These are phyloP conservation scores for Phytophthora melonis DNA, from an alignment of 352 stramenopile species.

Conservation along the genomic window DNA sequence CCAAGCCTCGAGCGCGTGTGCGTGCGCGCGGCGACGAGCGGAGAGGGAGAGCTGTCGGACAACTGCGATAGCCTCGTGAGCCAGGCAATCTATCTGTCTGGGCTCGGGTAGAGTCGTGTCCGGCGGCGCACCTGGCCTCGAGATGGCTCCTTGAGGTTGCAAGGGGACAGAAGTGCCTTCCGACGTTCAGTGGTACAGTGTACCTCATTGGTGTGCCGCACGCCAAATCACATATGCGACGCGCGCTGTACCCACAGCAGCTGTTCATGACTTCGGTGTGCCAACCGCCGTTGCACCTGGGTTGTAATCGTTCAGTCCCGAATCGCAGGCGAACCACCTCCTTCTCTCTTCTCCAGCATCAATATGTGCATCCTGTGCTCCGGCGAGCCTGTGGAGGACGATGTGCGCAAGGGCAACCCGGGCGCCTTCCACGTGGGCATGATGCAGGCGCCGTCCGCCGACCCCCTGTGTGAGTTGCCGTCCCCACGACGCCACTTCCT, in stretches of 20 bases:
- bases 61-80: too few species aligned
- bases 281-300: conserved; percentile 4
- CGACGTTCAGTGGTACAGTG: conserved; percentile 26
- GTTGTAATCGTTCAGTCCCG: conserved; percentile 14
- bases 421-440: conserved; percentile 89
- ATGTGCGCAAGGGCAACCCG: conserved; percentile 75
- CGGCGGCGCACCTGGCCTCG: neutral
- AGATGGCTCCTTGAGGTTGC: conserved; percentile 8
- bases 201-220: conserved; percentile 5
- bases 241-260: conserved; percentile 19
- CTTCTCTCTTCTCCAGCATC: neutral
- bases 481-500: conserved; percentile 9
- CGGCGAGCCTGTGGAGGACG: conserved; percentile 68
- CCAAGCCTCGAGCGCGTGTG: too few species aligned
- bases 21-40: too few species aligned
- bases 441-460: conserved; percentile 85
- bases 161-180: conserved; percentile 28
- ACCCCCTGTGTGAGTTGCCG: conserved; percentile 77
- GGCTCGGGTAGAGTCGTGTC: conserved; percentile 18
- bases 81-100: too few species aligned
- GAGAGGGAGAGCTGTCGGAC: too few species aligned
- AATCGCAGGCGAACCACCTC: neutral
- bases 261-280: conserved; percentile 1
- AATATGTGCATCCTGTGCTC: conserved; percentile 79
- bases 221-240: conserved; percentile 10